Base-by-base conservation (phyloP, 2,329 filamentous ascomycete species). In the Claviceps sp. region DNA sequence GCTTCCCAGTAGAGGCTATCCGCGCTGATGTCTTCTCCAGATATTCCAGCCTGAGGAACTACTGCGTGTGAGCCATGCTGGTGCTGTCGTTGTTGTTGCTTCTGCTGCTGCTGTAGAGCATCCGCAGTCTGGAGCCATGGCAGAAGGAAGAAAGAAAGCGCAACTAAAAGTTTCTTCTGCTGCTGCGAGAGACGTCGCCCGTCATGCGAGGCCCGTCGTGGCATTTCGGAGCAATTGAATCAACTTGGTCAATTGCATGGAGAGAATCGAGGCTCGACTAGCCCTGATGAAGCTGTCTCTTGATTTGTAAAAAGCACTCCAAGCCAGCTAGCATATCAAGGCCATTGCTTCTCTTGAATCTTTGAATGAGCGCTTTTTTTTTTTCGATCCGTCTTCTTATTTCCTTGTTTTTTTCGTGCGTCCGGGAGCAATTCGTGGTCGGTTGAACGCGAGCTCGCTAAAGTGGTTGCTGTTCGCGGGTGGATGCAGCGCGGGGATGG, bases 61-160 rank as follows among this genome's bases (percentile, higher is more conserved):
- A 52, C 26, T 42, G 53, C 47, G 8, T 47, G 53, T 11, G 45
- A 39, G 38, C 14, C 48, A 26, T 50, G 46, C 16, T 43, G 52
- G 19, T 43, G 48, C n/a, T 44, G 47, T 34, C 44, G 48, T 39
- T 50, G 65, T 59, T 65, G 70, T 55, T 76, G 76, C 74, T 82
- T 80, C 59, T 65, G 70, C 56, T 76, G 76, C 74, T 82, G 80
- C 76, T 81, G 80, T 75, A 80, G 80, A 76, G 78, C 78, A 61
- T 81, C 75, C 70, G 77, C 76, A 58, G 81, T 68, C 51, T 68
- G 67, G 47, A 73, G 61, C 69, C 73, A 77, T 50, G 79, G 77
- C 54, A 84, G 64, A 52, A 83, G 66, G 53, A 83, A 68, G 56
- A 81, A 65, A 60, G 75, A 76, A 64, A 82, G 72, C 65, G 78